A percentile compares a stretch with the other conserved stretches of the same genome.
phyloP scores from a whole-genome alignment of 257 asterid species.

The Solanum bulbocastanum region DNA sequence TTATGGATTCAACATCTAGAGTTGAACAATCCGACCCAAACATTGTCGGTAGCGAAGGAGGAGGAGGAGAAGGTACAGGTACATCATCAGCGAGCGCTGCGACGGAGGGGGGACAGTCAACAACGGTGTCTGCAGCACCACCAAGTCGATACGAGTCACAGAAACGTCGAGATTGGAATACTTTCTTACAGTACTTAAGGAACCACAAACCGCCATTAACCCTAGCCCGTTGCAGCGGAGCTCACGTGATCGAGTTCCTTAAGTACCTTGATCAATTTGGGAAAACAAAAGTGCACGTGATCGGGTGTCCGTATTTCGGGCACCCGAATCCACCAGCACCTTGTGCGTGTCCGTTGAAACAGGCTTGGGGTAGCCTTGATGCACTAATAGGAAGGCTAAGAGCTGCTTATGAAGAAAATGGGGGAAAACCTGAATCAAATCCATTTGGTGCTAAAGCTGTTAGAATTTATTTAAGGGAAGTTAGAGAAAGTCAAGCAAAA shows the following conservation, averaged over 20 bases:
- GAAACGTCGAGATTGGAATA: constrained; percentile 40
- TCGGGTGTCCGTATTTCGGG: constrained; percentile 36
- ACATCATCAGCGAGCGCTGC: constrained; percentile 1
- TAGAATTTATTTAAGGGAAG: constrained; percentile 36
- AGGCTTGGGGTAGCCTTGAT: constrained; percentile 49
- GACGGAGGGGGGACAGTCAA: constrained; percentile 12
- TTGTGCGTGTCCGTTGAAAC: constrained; percentile 31
- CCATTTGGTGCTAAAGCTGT: constrained; percentile 41
- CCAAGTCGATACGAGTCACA: constrained; percentile 41
- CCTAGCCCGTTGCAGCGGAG: constrained; percentile 37
- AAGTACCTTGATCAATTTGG: constrained; percentile 41
- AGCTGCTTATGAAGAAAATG: constrained; percentile 42
- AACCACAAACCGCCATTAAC: constrained; percentile 41
- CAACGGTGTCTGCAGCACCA: constrained; percentile 15
- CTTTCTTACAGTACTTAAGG: constrained; percentile 31
- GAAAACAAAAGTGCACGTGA: constrained; percentile 36
- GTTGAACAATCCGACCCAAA: background rate
- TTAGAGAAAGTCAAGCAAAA: constrained; percentile 33
- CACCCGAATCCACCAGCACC: constrained; percentile 38
- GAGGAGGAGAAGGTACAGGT: constrained; percentile 9
- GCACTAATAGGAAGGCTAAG: constrained; percentile 42
- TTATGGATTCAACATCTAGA: constrained; percentile 30
- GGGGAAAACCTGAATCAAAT: constrained; percentile 34
- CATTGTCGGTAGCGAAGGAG: background rate
- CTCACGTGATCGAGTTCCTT: constrained; percentile 44